Conservation (phyloP, 2,329 filamentous ascomycete genomes). For the Alternaria metachromatica region DNA sequence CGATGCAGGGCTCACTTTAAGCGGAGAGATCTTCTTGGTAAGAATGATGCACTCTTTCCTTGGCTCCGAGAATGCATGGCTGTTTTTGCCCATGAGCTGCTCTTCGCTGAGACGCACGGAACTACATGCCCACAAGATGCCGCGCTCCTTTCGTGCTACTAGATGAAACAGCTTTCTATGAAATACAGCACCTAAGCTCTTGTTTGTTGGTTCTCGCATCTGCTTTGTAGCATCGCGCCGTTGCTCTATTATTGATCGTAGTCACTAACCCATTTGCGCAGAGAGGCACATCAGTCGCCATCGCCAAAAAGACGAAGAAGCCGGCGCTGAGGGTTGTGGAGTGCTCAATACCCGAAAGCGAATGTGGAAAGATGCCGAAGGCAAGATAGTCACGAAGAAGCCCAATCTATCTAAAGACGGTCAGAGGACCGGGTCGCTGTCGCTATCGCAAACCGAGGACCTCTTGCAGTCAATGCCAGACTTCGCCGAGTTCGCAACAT, state of each 20-base stretch:
- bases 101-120: background rate
- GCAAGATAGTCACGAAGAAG: conserved; percentile 58
- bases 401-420: conserved; percentile 30
- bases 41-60: conserved; percentile 24
- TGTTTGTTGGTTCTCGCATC: background rate
- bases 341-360: conserved; percentile 60
- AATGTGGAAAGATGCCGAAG: conserved; percentile 62
- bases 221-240: background rate
- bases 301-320: conserved; percentile 62
- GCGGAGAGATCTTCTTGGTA: conserved; percentile 65
- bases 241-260: background rate
- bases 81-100: background rate
- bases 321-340: conserved; percentile 59
- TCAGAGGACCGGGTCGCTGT: conserved; percentile 9
- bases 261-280: conserved; percentile 41
- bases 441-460: conserved; percentile 12
- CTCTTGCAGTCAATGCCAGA: conserved; percentile 27
- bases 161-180: background rate
- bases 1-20: conserved; percentile 68
- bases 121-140: background rate
- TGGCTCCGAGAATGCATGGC: background rate
- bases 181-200: background rate
- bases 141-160: background rate
- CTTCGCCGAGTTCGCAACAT: conserved; percentile 27
- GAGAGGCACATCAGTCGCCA: conserved; percentile 65